phyloP scores from a whole-genome alignment of 2,329 filamentous ascomycete genomes.

The Hymenoscyphus fructigenus region DNA sequence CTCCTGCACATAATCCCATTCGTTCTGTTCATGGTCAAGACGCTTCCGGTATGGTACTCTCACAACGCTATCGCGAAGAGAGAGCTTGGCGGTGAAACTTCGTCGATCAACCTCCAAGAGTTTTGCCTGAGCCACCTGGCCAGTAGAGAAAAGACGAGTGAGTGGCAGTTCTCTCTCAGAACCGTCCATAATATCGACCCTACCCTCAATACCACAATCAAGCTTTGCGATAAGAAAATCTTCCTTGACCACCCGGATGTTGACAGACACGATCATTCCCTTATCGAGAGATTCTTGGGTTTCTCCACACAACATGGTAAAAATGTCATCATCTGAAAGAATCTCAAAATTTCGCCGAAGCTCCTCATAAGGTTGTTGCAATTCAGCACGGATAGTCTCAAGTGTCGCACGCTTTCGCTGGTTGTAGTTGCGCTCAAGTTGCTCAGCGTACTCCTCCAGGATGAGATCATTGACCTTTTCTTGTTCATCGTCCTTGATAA shows the following conservation, averaged over 20 bases:
- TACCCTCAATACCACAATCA: conserved; percentile 90
- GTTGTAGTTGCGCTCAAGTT: conserved; percentile 88
- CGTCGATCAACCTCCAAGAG: conserved; percentile 85
- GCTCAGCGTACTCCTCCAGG: conserved; percentile 93
- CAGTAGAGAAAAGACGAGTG: conserved; percentile 70
- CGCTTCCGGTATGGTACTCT: conserved; percentile 69
- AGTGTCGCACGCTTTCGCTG: conserved; percentile 94
- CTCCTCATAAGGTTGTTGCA: conserved; percentile 92
- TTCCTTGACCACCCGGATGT: conserved; percentile 82
- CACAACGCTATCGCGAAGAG: conserved; percentile 78
- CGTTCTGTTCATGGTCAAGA: conserved; percentile 70
- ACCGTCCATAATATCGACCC: conserved; percentile 79
- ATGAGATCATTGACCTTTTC: conserved; percentile 96
- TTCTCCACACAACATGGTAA: conserved; percentile 96
- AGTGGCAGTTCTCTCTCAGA: conserved; percentile 69
- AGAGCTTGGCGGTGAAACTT: conserved; percentile 78
- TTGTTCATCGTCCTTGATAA: conserved; percentile 92
- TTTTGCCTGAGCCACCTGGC: conserved; percentile 87
- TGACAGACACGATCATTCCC: conserved; percentile 90
- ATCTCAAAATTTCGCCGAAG: conserved; percentile 76
- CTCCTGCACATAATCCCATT: conserved; percentile 87
- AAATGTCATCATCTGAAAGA: conserved; percentile 75
- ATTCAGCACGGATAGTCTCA: conserved; percentile 91
- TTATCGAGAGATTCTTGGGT: conserved; percentile 79
- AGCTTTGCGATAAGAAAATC: conserved; percentile 92